These are phyloP conservation scores for Agaricus bisporus DNA, from an alignment of 768 basidiomycete species.

Conservation along the genomic window DNA sequence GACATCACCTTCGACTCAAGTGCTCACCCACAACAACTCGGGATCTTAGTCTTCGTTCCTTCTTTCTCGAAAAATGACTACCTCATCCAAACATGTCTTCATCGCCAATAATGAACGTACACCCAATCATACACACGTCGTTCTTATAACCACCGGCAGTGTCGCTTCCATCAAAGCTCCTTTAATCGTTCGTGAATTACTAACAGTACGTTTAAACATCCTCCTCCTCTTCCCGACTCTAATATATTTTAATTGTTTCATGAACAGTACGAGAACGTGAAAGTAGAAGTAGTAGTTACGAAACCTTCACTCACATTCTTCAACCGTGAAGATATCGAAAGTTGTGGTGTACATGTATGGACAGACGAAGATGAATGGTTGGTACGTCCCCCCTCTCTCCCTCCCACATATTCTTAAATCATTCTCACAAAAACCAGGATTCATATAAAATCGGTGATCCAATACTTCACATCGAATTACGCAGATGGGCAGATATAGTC, in stretches of 20 bases:
- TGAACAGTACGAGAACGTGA: slow-evolving; percentile 63
- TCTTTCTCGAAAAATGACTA: neutral
- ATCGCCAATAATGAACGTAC: slow-evolving; percentile 34
- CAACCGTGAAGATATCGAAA: slow-evolving; percentile 42
- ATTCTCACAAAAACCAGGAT: neutral
- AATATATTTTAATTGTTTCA: slow-evolving; percentile 3
- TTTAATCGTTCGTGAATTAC: slow-evolving; percentile 75
- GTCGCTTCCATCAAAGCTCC: slow-evolving; percentile 94
- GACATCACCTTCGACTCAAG: too few species aligned
- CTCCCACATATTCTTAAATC: neutral
- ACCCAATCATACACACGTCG: slow-evolving; percentile 51
- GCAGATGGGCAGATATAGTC: slow-evolving; percentile 93
- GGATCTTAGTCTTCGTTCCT: neutral
- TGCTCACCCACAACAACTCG: too few species aligned
- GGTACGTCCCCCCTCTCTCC: slow-evolving; percentile 38
- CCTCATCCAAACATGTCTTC: slow-evolving; percentile 22
- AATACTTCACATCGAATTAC: slow-evolving; percentile 92
- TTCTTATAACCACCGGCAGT: slow-evolving; percentile 89
- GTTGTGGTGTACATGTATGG: slow-evolving; percentile 67
- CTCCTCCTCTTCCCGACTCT: neutral
- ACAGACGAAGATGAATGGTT: slow-evolving; percentile 90
- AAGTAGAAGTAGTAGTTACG: slow-evolving; percentile 81
- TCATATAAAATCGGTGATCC: slow-evolving; percentile 77
- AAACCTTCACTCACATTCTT: slow-evolving; percentile 77
- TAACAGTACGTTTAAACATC: slow-evolving; percentile 34